A percentile compares a stretch with the other conserved stretches of the same genome.
These are phyloP conservation scores for Fusarium metavorans DNA, from an alignment of 2,329 filamentous ascomycete genomes.

Conservation along the genomic window DNA sequence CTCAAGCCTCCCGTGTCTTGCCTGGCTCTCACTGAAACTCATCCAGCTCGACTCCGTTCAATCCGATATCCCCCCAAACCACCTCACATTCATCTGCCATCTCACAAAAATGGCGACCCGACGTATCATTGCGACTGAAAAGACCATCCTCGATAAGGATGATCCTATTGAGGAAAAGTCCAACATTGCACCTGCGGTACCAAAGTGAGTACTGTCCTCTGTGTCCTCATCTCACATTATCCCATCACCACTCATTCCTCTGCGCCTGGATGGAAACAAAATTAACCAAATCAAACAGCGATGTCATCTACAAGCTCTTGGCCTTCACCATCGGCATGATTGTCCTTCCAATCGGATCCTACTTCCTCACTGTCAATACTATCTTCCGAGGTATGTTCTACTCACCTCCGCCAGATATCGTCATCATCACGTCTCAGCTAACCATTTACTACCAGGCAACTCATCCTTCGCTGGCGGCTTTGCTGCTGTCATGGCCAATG, in stretches of 20 bases:
- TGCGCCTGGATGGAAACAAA: background rate
- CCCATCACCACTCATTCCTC: constrained; percentile 10
- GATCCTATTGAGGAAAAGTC: constrained; percentile 69
- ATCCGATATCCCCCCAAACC: constrained; percentile 12
- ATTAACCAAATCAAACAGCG: constrained; percentile 57
- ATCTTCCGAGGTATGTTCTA: constrained; percentile 76
- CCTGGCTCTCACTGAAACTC: constrained; percentile 14
- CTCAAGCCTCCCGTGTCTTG: constrained; percentile 9
- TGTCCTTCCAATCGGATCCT: constrained; percentile 85
- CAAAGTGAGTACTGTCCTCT: constrained; percentile 68
- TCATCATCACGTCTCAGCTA: constrained; percentile 14
- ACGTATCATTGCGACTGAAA: constrained; percentile 74
- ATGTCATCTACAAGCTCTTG: constrained; percentile 91
- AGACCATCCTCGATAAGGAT: constrained; percentile 73
- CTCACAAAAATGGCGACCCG: constrained; percentile 73
- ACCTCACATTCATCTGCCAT: constrained; percentile 16
- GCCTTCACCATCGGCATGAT: constrained; percentile 95
- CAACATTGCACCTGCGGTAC: constrained; percentile 85
- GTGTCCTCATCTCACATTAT: background rate
- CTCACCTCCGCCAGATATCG: constrained; percentile 1
- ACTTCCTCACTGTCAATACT: constrained; percentile 82
- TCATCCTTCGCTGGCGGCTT: constrained; percentile 86
- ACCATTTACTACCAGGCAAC: constrained; percentile 71
- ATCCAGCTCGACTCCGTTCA: constrained; percentile 11
- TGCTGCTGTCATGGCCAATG: constrained; percentile 90